Conservation (phyloP, 2,329 filamentous ascomycete genomes). For the Onygenales sp. region DNA sequence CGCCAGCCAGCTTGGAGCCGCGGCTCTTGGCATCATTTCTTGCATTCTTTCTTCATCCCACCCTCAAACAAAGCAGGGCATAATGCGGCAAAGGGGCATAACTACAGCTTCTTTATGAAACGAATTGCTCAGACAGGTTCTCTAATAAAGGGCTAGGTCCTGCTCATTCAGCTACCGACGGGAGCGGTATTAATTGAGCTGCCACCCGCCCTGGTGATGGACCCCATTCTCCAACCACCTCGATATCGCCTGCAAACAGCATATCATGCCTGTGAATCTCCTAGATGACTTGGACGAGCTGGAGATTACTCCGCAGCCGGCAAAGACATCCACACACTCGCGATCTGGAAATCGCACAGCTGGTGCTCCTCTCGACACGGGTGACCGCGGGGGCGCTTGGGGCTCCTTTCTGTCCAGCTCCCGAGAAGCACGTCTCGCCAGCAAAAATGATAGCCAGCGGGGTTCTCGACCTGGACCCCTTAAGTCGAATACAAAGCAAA, state of each 20-base stretch:
- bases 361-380: neutral
- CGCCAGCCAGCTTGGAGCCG: too few relatives aligned
- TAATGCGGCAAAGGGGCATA: too few relatives aligned
- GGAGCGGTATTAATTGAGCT: too few relatives aligned
- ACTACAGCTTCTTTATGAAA: too few relatives aligned
- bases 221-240: neutral
- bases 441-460: neutral
- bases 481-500: neutral
- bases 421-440: neutral
- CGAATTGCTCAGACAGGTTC: too few relatives aligned
- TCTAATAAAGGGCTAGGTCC: too few relatives aligned
- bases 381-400: neutral
- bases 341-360: neutral
- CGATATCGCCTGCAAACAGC: neutral
- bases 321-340: neutral
- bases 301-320: neutral
- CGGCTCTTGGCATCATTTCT: too few relatives aligned
- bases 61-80: too few relatives aligned
- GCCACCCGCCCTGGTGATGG: too few relatives aligned
- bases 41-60: too few relatives aligned
- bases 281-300: constrained; percentile 40
- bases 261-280: constrained; percentile 44
- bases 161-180: too few relatives aligned
- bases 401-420: neutral
- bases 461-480: neutral